phyloP scores from a whole-genome alignment of 805 yeast species.

The Hanseniaspora vineae region DNA sequence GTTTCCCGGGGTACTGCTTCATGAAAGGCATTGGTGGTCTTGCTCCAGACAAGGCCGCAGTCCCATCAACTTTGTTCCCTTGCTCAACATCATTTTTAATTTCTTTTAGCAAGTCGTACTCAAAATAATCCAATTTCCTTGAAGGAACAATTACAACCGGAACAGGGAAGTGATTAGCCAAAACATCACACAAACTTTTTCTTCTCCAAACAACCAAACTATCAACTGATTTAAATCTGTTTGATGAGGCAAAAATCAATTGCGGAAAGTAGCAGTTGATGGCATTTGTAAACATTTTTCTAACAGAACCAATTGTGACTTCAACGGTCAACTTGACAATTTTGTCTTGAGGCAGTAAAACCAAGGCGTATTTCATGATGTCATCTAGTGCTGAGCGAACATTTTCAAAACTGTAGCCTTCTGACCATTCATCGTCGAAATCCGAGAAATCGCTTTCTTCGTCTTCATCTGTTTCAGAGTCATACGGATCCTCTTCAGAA shows the following conservation, averaged over 20 bases:
- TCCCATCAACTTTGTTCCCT: not conserved
- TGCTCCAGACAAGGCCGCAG: too few relatives aligned
- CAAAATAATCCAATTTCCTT: slow-evolving; percentile 17
- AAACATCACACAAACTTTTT: slow-evolving; percentile 13
- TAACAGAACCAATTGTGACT: slow-evolving; percentile 18
- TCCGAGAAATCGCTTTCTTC: not conserved
- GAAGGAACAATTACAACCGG: slow-evolving; percentile 21
- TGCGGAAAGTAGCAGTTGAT: slow-evolving; percentile 23
- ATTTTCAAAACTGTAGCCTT: slow-evolving; percentile 18
- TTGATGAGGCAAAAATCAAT: slow-evolving; percentile 15
- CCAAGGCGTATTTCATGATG: slow-evolving; percentile 13
- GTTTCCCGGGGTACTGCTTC: not conserved
- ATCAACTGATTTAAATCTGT: slow-evolving; percentile 14
- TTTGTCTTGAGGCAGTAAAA: slow-evolving; percentile 11
- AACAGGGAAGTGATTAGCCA: slow-evolving; percentile 16
- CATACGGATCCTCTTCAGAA: not conserved
- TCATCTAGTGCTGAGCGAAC: slow-evolving; percentile 14
- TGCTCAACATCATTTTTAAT: not conserved
- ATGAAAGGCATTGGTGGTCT: not conserved
- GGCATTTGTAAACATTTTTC: slow-evolving; percentile 16
- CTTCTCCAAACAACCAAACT: slow-evolving; percentile 17
- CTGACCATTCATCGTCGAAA: slow-evolving; percentile 15
- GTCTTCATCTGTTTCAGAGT: slow-evolving; percentile 5
- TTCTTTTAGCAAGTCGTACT: slow-evolving; percentile 4
- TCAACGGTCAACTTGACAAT: slow-evolving; percentile 23